Base-by-base conservation (phyloP, 495 filamentous ascomycete species). In the Aspergillus wentii region DNA sequence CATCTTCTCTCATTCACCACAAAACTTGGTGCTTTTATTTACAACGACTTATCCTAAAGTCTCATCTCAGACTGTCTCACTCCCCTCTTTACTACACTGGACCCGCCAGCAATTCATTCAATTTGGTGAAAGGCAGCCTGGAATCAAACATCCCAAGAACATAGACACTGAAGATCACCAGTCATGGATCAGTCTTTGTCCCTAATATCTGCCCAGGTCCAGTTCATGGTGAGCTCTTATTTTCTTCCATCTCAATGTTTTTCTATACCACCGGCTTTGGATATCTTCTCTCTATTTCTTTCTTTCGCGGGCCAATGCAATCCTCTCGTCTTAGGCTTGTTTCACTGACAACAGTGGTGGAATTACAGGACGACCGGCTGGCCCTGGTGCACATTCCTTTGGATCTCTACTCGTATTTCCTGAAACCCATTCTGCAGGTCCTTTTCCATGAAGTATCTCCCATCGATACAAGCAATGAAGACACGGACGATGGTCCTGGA, bases 381-480 rank as follows among this genome's bases (percentile, higher is more conserved):
- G 88, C 79, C 51, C 72, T 98, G 37, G 87, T 97, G 43, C 90
- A 95, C 58, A 94, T 98, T 35, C 90, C 92, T 2, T 61, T 95
- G 32, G 67, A 80, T 19, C 71, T 91, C 22, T 96, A 96, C 54
- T 73, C 83, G 2, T 75, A 70, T 41, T 88, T 95, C 54, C 66
- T 95, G 25, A 84, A 92, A 50, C 76, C 89, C 0, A 86, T 98
- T 33, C 69, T 95, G 13, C 76, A 79, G 51, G 71, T 96, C n/a
- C 75, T 96, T 19, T 82, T 95, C 26, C 84, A 82, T 22, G 73
- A 73, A 41, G 66, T 71, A 17, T 38, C 58, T 19, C 49, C 64
- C 0, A 52, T 63, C 20, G 52, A 67, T 26, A 18, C 42, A 30
- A 16, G 43, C 4, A 30, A 47, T 10, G 46, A 54, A n/a, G 40